phyloP scores from a whole-genome alignment of 345 rosid genomes.

The Kernera saxatilis region DNA sequence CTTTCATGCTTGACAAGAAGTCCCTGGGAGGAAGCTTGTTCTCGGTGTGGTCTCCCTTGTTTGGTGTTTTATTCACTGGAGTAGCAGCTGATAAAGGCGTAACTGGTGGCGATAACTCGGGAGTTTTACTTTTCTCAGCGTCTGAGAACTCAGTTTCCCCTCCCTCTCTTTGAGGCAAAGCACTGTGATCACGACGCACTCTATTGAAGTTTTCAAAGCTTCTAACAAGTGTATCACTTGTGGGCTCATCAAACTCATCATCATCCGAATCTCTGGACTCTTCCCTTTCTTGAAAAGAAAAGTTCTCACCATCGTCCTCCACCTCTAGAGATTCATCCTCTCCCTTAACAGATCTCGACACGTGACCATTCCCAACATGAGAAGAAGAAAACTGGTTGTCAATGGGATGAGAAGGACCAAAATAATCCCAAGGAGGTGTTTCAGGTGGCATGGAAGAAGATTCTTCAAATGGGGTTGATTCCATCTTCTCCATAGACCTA shows the following conservation, averaged over 20 bases:
- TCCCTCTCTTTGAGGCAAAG: conserved; percentile 40
- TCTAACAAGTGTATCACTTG: conserved; percentile 60
- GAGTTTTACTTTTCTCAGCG: conserved; percentile 55
- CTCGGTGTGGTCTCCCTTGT: conserved; percentile 42
- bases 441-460: conserved; percentile 45
- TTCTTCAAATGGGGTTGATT: conserved; percentile 44
- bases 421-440: conserved; percentile 83
- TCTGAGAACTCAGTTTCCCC: conserved; percentile 50
- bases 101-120: conserved; percentile 62
- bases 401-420: conserved; percentile 59
- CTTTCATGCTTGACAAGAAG: conserved; percentile 76
- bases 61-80: conserved; percentile 39
- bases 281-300: conserved; percentile 51
- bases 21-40: conserved; percentile 65
- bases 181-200: conserved; percentile 39
- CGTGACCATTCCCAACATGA: conserved; percentile 43
- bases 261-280: conserved; percentile 63
- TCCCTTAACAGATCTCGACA: conserved; percentile 41
- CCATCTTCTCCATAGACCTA: conserved; percentile 39
- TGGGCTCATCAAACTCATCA: conserved; percentile 69
- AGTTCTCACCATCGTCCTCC: conserved; percentile 59
- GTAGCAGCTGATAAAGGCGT: conserved; percentile 36
- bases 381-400: conserved; percentile 56
- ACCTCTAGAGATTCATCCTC: conserved; percentile 61
- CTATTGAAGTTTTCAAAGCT: conserved; percentile 67